A percentile compares a stretch with the other conserved stretches of the same genome.
phyloP scores from a whole-genome alignment of 768 basidiomycete genomes.

The Kwoniella newhampshirensis region DNA sequence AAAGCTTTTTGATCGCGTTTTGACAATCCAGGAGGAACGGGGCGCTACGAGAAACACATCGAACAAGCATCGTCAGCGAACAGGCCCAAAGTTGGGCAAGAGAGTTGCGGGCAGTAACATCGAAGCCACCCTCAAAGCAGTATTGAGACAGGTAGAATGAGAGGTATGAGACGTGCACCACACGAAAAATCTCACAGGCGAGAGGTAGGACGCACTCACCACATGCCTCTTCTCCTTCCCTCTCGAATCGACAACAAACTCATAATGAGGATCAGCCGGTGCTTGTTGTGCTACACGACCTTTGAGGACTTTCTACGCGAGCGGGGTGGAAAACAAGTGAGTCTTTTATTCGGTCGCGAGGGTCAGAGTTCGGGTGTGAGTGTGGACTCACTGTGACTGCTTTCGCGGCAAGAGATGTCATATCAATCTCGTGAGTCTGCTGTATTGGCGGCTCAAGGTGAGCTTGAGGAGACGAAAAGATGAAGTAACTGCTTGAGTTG shows the following conservation, averaged over 20 bases:
- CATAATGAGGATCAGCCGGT: constrained; percentile 75
- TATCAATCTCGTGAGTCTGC: too few species aligned
- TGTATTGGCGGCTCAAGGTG: too few species aligned
- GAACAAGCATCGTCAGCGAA: too few species aligned
- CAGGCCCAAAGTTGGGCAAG: too few species aligned
- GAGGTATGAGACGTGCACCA: too few species aligned
- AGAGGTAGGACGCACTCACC: constrained; percentile 54
- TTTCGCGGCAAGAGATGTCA: constrained; percentile 28
- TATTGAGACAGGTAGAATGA: not conserved
- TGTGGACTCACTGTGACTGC: constrained; percentile 20
- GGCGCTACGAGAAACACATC: constrained; percentile 60
- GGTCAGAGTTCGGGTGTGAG: not conserved
- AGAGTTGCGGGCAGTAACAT: too few species aligned
- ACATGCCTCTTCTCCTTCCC: constrained; percentile 64
- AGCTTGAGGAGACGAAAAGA: too few species aligned
- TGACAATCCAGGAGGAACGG: constrained; percentile 71
- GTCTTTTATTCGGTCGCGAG: too few species aligned
- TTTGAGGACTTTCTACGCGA: constrained; percentile 21
- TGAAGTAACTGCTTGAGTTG: too few species aligned
- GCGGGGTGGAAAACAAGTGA: too few species aligned
- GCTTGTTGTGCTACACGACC: constrained; percentile 39
- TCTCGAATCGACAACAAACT: constrained; percentile 60
- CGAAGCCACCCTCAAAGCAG: not conserved
- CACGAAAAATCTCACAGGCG: too few species aligned
- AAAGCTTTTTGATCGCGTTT: constrained; percentile 72